Evolutionary conservation across 805 yeast species (phyloP).

Genomic region (Candida suzukii): DNA sequence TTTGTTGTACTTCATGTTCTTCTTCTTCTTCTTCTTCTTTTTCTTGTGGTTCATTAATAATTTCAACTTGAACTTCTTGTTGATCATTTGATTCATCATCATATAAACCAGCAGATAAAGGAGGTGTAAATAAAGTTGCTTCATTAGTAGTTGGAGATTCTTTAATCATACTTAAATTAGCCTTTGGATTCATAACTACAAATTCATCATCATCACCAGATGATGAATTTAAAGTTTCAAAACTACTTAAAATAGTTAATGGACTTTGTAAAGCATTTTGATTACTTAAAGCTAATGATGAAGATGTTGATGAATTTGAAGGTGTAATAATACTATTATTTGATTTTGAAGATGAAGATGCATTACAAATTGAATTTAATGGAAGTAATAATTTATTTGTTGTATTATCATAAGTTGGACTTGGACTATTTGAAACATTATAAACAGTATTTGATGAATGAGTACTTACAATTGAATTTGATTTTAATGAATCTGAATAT

Average conservation of each 20-base stretch:
- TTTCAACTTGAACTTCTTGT: not conserved
- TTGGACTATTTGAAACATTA: too few relatives aligned
- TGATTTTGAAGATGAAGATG: not conserved
- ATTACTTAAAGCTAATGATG: slow-evolving; percentile 4
- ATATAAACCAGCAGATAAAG: not conserved
- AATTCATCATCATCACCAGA: slow-evolving; percentile 2
- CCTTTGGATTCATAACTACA: not conserved
- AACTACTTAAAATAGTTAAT: not conserved
- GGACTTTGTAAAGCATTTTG: slow-evolving; percentile 2
- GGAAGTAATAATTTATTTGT: not conserved
- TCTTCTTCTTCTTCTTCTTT: too few relatives aligned
- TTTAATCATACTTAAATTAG: slow-evolving; percentile 1
- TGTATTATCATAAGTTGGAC: slow-evolving; percentile 5
- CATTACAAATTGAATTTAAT: not conserved
- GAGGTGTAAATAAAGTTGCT: not conserved
- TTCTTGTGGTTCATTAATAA: too few relatives aligned
- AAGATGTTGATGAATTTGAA: slow-evolving; percentile 6
- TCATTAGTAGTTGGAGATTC: not conserved
- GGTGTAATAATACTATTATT: not conserved
- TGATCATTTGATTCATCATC: not conserved
- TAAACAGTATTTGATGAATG: slow-evolving; percentile 6
- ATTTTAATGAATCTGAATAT: not conserved
- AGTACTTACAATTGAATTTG: not conserved
- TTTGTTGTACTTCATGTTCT: too few relatives aligned
- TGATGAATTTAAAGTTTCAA: slow-evolving; percentile 1